These are phyloP conservation scores for Hymenoscyphus repandus DNA, from an alignment of 2,329 filamentous ascomycete species.

Conservation along the genomic window DNA sequence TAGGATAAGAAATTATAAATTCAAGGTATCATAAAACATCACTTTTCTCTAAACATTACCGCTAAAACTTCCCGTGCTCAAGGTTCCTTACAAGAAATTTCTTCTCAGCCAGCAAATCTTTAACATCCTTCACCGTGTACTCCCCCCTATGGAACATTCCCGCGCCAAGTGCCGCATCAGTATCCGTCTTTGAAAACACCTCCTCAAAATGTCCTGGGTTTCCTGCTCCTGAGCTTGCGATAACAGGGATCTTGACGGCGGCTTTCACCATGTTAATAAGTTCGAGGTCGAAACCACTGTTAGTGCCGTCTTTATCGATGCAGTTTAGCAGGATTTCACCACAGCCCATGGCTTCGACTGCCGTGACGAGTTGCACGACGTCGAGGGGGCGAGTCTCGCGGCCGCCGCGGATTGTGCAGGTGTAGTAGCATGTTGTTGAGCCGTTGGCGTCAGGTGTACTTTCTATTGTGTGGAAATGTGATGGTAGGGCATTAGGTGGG, in stretches of 20 bases:
- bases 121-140: conserved; percentile 92
- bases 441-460: conserved; percentile 65
- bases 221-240: conserved; percentile 89
- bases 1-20: no score
- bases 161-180: conserved; percentile 89
- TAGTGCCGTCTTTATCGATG: conserved; percentile 95
- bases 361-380: conserved; percentile 78
- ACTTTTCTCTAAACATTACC: no score
- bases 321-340: conserved; percentile 96
- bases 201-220: conserved; percentile 83
- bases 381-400: conserved; percentile 92
- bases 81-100: conserved; percentile 76
- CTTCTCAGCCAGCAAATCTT: conserved; percentile 67
- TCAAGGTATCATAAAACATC: neutral
- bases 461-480: conserved; percentile 65
- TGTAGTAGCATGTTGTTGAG: conserved; percentile 88
- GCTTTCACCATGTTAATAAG: conserved; percentile 82
- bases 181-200: conserved; percentile 78
- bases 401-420: conserved; percentile 93
- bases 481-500: conserved; percentile 52
- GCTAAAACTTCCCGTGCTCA: conserved; percentile 41
- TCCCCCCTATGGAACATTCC: conserved; percentile 97
- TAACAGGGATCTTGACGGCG: conserved; percentile 87
- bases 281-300: conserved; percentile 91
- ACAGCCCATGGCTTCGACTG: conserved; percentile 92